Conservation (phyloP, 1,284 basidiomycete species). For the Tilletia walkeri region DNA sequence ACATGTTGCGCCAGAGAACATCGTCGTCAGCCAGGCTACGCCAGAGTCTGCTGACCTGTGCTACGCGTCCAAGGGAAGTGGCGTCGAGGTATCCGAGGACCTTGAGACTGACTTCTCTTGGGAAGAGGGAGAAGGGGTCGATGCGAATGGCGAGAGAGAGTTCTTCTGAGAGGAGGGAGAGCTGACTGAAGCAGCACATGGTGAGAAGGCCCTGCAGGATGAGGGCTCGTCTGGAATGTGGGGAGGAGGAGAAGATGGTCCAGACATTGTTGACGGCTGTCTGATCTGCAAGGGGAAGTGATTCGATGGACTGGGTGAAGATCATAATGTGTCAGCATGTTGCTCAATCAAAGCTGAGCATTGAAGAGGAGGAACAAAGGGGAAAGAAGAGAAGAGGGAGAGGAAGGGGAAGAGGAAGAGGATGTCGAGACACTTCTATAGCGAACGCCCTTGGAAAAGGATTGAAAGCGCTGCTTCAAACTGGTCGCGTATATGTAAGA, state of each 20-base stretch:
- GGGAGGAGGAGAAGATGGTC: conserved; percentile 93
- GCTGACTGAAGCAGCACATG: conserved; percentile 99
- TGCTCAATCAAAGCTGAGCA: background rate
- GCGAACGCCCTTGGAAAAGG: conserved; percentile 37
- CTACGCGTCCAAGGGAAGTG: conserved; percentile 88
- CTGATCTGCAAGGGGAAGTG: conserved; percentile 81
- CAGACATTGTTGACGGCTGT: conserved; percentile 88
- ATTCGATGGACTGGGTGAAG: conserved; percentile 75
- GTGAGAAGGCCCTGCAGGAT: conserved; percentile 95
- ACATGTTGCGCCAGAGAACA: conserved; percentile 91
- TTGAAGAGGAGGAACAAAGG: background rate
- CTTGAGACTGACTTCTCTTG: conserved; percentile 84
- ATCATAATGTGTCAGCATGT: background rate
- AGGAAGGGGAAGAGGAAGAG: background rate
- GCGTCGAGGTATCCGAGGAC: conserved; percentile 91
- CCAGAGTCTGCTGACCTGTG: conserved; percentile 87
- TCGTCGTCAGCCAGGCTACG: conserved; percentile 90
- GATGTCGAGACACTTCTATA: conserved; percentile 36
- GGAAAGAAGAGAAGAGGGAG: conserved; percentile 1
- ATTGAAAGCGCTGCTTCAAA: conserved; percentile 49
- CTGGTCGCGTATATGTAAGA: conserved; percentile 29
- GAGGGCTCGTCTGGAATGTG: conserved; percentile 82
- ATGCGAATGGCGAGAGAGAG: conserved; percentile 81
- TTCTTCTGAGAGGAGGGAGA: conserved; percentile 92
- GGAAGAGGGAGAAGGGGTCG: conserved; percentile 88